Conservation (phyloP, 1,284 basidiomycete genomes). For the Neotropicomus parvogracilis region DNA sequence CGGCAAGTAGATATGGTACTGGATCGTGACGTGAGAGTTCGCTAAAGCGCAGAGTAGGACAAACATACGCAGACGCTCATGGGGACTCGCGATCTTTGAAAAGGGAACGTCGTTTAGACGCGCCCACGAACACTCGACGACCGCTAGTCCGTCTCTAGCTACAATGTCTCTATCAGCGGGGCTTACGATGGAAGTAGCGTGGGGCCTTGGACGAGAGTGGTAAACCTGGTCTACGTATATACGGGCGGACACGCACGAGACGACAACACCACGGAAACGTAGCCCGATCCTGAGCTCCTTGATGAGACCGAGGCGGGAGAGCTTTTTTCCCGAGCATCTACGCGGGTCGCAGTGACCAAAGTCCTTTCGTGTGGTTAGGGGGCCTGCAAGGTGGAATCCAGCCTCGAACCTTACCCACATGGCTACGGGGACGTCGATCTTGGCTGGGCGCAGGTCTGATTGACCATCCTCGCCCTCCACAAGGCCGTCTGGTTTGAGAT, state of each 20-base stretch:
- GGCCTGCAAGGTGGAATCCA: not conserved
- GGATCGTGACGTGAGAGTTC: constrained; percentile 8
- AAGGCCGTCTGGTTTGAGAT: too few relatives aligned
- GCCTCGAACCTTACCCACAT: constrained; percentile 72
- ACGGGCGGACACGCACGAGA: constrained; percentile 66
- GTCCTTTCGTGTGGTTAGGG: constrained; percentile 52
- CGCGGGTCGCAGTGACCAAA: constrained; percentile 97
- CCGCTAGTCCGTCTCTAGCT: constrained; percentile 76
- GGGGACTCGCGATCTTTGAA: constrained; percentile 86
- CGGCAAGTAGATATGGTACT: constrained; percentile 92
- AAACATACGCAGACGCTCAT: constrained; percentile 82
- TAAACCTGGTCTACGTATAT: not conserved
- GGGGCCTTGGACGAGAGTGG: constrained; percentile 56
- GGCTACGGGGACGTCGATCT: constrained; percentile 65
- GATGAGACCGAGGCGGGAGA: constrained; percentile 83
- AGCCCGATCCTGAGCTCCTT: constrained; percentile 82
- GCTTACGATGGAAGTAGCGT: constrained; percentile 77
- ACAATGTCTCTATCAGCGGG: constrained; percentile 86
- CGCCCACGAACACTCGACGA: constrained; percentile 98
- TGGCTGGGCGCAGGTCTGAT: not conserved
- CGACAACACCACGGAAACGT: constrained; percentile 86
- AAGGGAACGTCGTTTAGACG: constrained; percentile 93
- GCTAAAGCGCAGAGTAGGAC: not conserved
- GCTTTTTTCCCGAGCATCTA: constrained; percentile 93
- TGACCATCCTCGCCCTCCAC: not conserved